Base-by-base conservation (phyloP, 306 rosid genomes). In the Prunus davidiana region DNA sequence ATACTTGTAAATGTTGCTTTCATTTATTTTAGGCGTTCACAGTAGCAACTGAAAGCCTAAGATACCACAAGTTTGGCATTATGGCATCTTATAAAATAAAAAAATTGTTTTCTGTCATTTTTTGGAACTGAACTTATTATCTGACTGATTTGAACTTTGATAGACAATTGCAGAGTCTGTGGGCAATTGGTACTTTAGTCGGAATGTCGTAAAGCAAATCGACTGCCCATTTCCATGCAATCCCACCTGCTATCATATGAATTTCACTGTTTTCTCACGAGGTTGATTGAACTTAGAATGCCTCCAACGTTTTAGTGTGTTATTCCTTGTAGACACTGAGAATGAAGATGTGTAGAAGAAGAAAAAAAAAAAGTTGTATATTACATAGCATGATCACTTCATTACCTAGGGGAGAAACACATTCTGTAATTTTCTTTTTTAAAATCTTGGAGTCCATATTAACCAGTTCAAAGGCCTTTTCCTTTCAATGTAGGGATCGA, bases 131-230 rank as follows among this genome's bases (percentile, higher is more conserved):
- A 32, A 56, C 38, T 65, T 65, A 30, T 57, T 8, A 41, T 22
- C 67, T 57, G 76, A 72, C 41, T 41, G 2, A 15, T 12, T 13
- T 38, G 15, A 56, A 13, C 67, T 41, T 72, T 45, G 46, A 49
- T 87, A 95, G 99, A 92, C 97, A 57, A 91, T 92, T 82, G 97
- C 97, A 60, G 97, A 89, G 80, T 88, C 97, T 74, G 93, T 90
- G 54, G 96, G 88, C 49, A 93, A 88, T 82, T 95, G 99, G 97
- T 95, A 81, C 85, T 90, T 95, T 80, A 54, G 81, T 63, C 84
- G 86, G 52, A 73, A 79, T 66, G 80, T 47, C 28, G 76, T 71
- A 65, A 92, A 90, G 84, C 88, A 72, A 76, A 86, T 91, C 58
- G 96, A 95, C 84, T 89, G 97, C 81, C 86, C 97, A 60, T 95